Evolutionary conservation across 176 grass and related monocot genomes (phyloP), one percentile per base, ranked within the genome.

Genomic region (Oryza longistaminata): DNA sequence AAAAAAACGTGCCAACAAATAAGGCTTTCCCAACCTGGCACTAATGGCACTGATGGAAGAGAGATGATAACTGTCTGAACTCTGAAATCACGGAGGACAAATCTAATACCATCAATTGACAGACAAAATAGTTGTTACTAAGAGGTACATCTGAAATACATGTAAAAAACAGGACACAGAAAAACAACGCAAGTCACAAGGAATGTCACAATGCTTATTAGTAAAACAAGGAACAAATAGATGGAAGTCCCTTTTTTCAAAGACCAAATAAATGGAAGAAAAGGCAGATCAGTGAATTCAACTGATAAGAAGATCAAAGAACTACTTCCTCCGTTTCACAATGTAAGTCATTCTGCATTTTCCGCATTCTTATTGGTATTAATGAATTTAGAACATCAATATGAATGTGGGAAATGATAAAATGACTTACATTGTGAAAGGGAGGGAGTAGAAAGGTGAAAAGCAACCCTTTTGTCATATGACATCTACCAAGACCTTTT

Each of bases 211-310:
- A 83, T 24, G 79, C 33, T 11, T 5, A 52, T 52, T 52, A 50
- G 48, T 50, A 15, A 50, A 50, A 37, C 45, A 71, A 75, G 21
- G 73, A 90, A 78, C 11, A 10, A 2, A 17, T 46, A 74, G 6
- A 67, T 37, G 45, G 5, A 37, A 37, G 35, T 37, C 35, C 78
- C 6, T 71, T 33, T 19, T 65, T 37, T 68, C 2, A 15, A 70
- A 66, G 37, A 26, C 13, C 7, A 61, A 79, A 78, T 48, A 78
- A 86, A 78, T 46, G 46, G 2, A 78, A 61, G 16, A 46, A 65
- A 68, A 29, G 15, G 15, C 9, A 46, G 22, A n/a, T 49, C 19
- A 71, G 27, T 39, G 14, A 31, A 55, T 27, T 44, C 45, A 71
- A 49, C 65, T 34, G 16, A 10, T 49, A 52, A 52, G 10, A 7